Conservation (phyloP, 441 rosid genomes). For the Pelargonium citronellum region DNA sequence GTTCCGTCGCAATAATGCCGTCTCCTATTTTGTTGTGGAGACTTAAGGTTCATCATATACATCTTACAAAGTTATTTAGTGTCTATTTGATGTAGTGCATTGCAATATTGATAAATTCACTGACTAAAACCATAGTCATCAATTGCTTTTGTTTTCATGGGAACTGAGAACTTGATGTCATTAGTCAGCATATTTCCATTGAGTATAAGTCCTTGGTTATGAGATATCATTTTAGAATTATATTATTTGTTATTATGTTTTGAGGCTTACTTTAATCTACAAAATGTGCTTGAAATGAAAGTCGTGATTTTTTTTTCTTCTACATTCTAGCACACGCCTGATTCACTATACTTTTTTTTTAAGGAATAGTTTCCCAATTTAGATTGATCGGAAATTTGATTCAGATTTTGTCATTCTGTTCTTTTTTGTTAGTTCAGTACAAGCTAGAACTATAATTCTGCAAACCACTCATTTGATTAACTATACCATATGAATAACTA, state of each 20-base stretch:
- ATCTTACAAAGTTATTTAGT: not conserved
- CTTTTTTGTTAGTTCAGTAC: too few species aligned
- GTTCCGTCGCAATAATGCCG: constrained; percentile 49
- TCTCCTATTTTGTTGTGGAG: constrained; percentile 73
- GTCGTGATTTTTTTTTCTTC: not conserved
- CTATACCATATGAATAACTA: too few species aligned
- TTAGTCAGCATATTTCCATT: not conserved
- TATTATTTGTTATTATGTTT: not conserved
- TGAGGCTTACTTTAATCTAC: not conserved
- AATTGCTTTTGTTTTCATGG: not conserved
- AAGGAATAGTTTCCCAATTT: not conserved
- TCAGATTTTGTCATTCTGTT: not conserved
- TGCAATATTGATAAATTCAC: too few species aligned
- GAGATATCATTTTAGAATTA: not conserved
- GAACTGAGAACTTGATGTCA: not conserved
- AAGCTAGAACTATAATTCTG: too few species aligned
- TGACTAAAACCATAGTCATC: not conserved
- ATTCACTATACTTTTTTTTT: not conserved
- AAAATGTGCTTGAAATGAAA: not conserved
- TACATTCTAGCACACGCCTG: not conserved
- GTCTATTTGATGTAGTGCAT: too few species aligned
- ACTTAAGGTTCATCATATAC: constrained; percentile 50
- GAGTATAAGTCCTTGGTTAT: not conserved
- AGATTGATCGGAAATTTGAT: not conserved
- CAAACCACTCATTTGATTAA: too few species aligned